Evolutionary conservation across 306 rosid genomes (phyloP), one percentile per base, ranked within the genome.

Genomic region (Abrus precatorius): DNA sequence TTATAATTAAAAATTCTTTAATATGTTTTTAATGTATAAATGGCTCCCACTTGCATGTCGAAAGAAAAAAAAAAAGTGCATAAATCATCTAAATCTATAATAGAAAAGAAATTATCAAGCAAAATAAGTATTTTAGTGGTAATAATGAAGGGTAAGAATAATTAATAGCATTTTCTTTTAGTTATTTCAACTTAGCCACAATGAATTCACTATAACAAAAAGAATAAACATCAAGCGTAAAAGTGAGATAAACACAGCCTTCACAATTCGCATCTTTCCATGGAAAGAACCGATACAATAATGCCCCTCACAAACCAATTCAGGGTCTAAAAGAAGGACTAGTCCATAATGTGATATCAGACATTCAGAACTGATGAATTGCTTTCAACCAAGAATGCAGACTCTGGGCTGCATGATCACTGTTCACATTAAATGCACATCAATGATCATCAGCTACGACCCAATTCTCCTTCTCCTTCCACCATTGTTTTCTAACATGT

Each of bases 361-460:
- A 77, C 69, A 45, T 59, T 54, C 75, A 63, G 79, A 64, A 62
- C 30, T 65, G 76, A 57, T 78, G 72, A 74, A 70, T 83, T 55
- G 28, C 78, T 69, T 64, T 72, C 69, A 53, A 69, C 72, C 45
- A 78, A 78, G 54, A 55, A 84, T 73, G 72, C 80, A 72, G 52
- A 36, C 12, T 64, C 55, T 28, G 6, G 20, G 28, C 20, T 43
- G 67, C 72, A 49, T 54, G 34, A 38, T 63, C 78, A 85, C 67
- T 85, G 80, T 14, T 38, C 74, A 65, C 87, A 87, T 84, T 87
- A 84, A 84, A 84, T 84, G 81, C 76, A 43, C 50, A 29, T 28
- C 61, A 62, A 68, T 50, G 49, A 14, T 76, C 10, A 65, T 20
- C 34, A 61, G 69, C 62, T 6, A 76, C 48, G 11, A 57, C 83